A percentile compares a stretch with the other conserved stretches of the same genome.
Conservation (phyloP, 305 asterid genomes). For the Solanum hybrid region DNA sequence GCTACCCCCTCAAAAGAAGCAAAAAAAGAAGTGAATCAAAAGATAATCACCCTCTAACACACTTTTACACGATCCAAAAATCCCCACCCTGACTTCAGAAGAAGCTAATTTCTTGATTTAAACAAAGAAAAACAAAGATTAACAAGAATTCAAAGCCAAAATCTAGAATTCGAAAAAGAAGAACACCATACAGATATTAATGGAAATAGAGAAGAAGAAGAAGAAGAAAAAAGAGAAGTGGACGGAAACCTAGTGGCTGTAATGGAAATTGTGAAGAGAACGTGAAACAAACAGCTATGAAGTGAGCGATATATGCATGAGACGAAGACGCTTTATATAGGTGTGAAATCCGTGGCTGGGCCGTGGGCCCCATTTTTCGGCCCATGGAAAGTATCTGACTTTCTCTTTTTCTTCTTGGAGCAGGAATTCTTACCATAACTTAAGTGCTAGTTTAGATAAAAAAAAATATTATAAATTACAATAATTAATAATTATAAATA, state of each 20-base stretch:
- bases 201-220: neutral
- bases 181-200: constrained; percentile 52
- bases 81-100: constrained; percentile 96
- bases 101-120: constrained; percentile 22
- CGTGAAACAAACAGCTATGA: constrained; percentile 18
- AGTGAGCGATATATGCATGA: constrained; percentile 70
- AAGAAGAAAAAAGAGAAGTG: neutral
- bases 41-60: constrained; percentile 36
- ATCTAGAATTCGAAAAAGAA: constrained; percentile 23
- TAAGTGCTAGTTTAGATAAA: too few relatives aligned
- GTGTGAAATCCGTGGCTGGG: neutral
- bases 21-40: constrained; percentile 54
- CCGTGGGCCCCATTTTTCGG: constrained; percentile 9
- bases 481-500: too few relatives aligned
- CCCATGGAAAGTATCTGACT: neutral
- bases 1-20: constrained; percentile 99
- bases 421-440: too few relatives aligned
- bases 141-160: neutral
- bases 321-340: constrained; percentile 40
- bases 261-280: constrained; percentile 11
- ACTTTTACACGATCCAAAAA: constrained; percentile 35
- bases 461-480: too few relatives aligned
- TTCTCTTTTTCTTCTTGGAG: neutral
- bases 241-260: constrained; percentile 28
- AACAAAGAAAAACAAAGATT: neutral